Evolutionary conservation across 177 flowering plant species (phyloP).

Genomic region (Vitis hybrid): DNA sequence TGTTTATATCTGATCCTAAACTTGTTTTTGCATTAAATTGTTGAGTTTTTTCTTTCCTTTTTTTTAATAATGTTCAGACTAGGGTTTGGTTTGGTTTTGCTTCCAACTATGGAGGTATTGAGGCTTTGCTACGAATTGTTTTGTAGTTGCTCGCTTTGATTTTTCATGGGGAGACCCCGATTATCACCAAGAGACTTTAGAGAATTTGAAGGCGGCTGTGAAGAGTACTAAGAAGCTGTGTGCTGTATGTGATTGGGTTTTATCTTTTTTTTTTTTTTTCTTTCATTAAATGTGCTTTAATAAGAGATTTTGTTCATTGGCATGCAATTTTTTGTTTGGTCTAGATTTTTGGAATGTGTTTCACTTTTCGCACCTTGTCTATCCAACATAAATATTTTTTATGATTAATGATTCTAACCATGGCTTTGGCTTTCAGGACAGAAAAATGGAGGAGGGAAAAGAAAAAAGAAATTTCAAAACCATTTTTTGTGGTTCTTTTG

Average conservation of each 20-base stretch:
- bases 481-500: no score
- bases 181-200: conserved; percentile 85
- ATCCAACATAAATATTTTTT: no score
- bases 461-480: no score
- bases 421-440: no score
- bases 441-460: no score
- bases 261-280: no score
- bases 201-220: conserved; percentile 74
- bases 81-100: neutral
- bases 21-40: neutral
- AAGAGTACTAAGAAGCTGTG: conserved; percentile 89
- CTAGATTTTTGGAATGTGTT: neutral
- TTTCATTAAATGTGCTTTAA: neutral
- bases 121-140: neutral
- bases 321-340: neutral
- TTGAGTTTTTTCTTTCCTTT: neutral
- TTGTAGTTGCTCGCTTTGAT: conserved; percentile 85
- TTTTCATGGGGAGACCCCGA: conserved; percentile 82
- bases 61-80: neutral
- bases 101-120: neutral
- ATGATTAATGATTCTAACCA: no score
- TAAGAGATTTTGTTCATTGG: neutral
- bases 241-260: conserved; percentile 69
- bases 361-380: no score
- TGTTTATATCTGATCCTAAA: neutral